phyloP scores from a whole-genome alignment of 2,329 filamentous ascomycete species.

The Pyricularia grisea region DNA sequence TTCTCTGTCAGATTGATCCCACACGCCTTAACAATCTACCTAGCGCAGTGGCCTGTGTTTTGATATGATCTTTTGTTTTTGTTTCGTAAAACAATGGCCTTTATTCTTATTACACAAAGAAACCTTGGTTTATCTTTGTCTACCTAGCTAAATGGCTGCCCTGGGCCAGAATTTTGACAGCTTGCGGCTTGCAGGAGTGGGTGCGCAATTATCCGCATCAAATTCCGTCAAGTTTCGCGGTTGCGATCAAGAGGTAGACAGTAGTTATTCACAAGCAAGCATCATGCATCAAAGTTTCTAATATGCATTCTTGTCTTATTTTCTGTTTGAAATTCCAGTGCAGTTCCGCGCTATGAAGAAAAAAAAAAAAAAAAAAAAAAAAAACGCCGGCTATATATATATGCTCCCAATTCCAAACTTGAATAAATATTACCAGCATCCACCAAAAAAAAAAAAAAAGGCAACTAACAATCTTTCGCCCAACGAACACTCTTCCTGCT shows the following conservation, averaged over 20 bases:
- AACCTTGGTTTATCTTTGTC: no score
- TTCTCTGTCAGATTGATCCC: neutral
- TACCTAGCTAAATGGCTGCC: no score
- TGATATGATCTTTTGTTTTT: neutral
- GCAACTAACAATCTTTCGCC: neutral
- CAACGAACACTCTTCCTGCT: constrained; percentile 4
- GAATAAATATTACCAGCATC: neutral
- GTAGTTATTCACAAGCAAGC: neutral
- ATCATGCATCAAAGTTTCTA: neutral
- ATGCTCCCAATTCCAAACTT: neutral
- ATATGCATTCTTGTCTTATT: neutral
- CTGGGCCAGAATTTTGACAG: no score
- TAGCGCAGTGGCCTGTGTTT: no score
- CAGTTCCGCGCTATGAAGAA: neutral
- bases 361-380: neutral
- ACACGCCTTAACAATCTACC: no score
- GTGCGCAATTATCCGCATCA: no score
- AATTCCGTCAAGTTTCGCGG: no score
- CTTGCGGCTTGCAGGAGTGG: no score
- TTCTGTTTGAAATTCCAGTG: neutral
- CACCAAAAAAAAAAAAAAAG: neutral
- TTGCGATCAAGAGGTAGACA: no score
- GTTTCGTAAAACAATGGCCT: no score
- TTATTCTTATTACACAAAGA: no score
- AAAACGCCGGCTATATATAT: neutral